Percentiles rank a stretch among this genome's conserved stretches.
Evolutionary conservation across 116 monocot species (phyloP).

Genomic region (Papilionanthe hybrid): DNA sequence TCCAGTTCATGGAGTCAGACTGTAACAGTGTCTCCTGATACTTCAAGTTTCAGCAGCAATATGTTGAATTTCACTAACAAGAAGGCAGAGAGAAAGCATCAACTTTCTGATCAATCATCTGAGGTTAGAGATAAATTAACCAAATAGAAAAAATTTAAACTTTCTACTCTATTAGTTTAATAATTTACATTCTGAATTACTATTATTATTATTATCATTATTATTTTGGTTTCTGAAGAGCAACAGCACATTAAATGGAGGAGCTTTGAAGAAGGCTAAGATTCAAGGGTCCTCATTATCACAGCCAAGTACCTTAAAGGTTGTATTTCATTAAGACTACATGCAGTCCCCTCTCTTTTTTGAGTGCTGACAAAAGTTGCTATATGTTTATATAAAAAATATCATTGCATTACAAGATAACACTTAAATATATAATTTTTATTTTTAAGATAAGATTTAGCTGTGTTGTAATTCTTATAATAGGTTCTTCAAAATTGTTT

Average conservation of each 20-base stretch:
- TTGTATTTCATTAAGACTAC: background rate
- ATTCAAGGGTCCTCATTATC: slow-evolving; percentile 56
- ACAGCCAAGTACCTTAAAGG: slow-evolving; percentile 55
- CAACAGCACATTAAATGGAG: slow-evolving; percentile 54
- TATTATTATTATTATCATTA: slow-evolving; percentile 10
- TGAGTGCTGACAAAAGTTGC: background rate
- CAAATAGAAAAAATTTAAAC: background rate
- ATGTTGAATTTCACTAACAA: slow-evolving; percentile 60
- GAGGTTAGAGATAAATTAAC: slow-evolving; percentile 29
- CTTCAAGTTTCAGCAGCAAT: slow-evolving; percentile 50
- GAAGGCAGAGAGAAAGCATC: slow-evolving; percentile 23
- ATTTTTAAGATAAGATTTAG: no score
- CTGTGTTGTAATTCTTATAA: no score
- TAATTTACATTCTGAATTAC: slow-evolving; percentile 5
- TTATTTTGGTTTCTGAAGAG: slow-evolving; percentile 43
- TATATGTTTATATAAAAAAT: no score
- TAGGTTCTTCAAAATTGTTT: no score
- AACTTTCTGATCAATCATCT: slow-evolving; percentile 35
- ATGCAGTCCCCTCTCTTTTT: background rate
- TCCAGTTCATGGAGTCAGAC: background rate
- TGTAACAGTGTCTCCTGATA: slow-evolving; percentile 29
- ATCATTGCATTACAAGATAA: no score
- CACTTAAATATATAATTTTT: no score
- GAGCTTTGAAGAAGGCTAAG: slow-evolving; percentile 73
- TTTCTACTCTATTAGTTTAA: background rate